phyloP scores from a whole-genome alignment of 331 rosid genomes.

The Cucumis variabilis region DNA sequence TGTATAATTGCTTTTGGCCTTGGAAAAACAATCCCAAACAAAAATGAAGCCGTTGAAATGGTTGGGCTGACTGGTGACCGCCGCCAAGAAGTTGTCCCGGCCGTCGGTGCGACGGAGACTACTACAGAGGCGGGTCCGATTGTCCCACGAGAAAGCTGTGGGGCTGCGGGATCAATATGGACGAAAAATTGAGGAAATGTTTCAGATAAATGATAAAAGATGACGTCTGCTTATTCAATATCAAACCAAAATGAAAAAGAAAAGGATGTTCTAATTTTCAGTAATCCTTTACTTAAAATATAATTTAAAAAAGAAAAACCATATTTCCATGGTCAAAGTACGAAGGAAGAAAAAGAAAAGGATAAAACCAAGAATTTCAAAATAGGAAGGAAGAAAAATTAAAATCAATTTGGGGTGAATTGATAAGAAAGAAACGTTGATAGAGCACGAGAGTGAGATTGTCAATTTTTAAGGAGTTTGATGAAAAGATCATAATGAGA shows the following conservation, averaged over 20 bases:
- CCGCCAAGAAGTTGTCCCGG: conserved; percentile 36
- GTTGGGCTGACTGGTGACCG: conserved; percentile 38
- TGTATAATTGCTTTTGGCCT: too few species aligned
- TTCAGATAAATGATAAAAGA: not conserved
- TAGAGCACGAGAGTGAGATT: not conserved
- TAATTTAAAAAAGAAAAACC: too few species aligned
- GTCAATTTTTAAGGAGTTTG: not conserved
- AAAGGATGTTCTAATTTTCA: too few species aligned
- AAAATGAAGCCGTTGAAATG: conserved; percentile 16
- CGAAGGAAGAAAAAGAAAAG: not conserved
- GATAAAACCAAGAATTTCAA: not conserved
- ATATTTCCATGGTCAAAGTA: not conserved
- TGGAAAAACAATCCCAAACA: too few species aligned
- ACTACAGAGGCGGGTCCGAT: conserved; percentile 4
- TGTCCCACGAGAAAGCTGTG: not conserved
- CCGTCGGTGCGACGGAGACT: conserved; percentile 36
- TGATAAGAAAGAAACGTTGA: not conserved
- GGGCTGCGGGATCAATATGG: conserved; percentile 8
- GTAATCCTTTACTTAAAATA: not conserved
- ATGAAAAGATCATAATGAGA: not conserved
- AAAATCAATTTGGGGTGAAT: not conserved
- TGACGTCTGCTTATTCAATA: not conserved
- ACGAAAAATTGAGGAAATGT: not conserved
- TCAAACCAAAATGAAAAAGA: too few species aligned
- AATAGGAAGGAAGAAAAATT: not conserved